phyloP scores from a whole-genome alignment of 225 moss, liverwort and hornwort species.

The Antitrichia curtipendula region DNA sequence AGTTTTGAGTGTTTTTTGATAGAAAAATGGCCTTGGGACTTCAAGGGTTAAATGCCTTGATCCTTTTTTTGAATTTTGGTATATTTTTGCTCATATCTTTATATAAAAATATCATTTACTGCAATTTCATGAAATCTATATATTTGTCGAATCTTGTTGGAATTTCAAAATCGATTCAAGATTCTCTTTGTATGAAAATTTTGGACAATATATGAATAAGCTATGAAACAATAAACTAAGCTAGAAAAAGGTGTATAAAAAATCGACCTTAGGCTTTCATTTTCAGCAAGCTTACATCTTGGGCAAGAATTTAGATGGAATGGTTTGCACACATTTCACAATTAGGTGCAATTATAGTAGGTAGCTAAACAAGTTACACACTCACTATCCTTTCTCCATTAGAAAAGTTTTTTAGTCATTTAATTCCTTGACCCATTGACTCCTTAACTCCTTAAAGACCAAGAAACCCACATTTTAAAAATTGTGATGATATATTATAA shows the following conservation, averaged over 20 bases:
- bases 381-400: not conserved
- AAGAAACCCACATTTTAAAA: not conserved
- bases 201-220: not conserved
- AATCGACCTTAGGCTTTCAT: fast-evolving
- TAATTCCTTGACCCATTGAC: not conserved
- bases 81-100: too few species aligned
- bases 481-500: not conserved
- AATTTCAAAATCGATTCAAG: not conserved
- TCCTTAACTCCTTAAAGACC: not conserved
- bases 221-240: not conserved
- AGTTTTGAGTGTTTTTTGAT: too few species aligned
- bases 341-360: not conserved
- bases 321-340: not conserved
- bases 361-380: not conserved
- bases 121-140: too few species aligned
- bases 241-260: too few species aligned
- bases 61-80: too few species aligned
- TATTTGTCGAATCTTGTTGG: not conserved
- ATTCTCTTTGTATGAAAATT: not conserved
- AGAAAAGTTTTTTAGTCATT: not conserved
- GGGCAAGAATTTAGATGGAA: not conserved
- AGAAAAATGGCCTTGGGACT: too few species aligned
- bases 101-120: too few species aligned
- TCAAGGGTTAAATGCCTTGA: too few species aligned
- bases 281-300: not conserved